Evolutionary conservation across 2,329 filamentous ascomycete genomes (phyloP), one percentile per base, ranked within the genome.

Genomic region (Aspergillus vadensis): DNA sequence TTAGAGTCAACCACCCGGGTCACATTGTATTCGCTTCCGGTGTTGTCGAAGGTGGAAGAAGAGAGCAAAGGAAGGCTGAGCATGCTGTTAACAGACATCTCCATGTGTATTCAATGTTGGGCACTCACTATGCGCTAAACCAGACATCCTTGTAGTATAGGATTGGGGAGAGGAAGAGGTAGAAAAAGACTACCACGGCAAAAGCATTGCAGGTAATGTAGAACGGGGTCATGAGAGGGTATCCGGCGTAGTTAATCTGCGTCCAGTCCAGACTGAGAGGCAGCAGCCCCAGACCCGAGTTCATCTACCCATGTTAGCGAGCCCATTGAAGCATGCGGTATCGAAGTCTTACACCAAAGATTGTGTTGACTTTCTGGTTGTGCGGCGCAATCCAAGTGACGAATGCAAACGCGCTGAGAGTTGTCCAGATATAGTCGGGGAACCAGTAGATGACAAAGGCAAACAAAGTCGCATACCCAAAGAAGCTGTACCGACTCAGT

Each of bases 131-230:
- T 25, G 66, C 71, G 23, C 69, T 72, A 25, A 82, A 75, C 81
- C 81, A 83, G 0, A 78, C 77, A 54, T 83, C 83, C n/a, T 76
- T 80, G 66, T 85, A 87, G 70, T 87, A 84, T 32, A 87, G 75
- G 30, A 83, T 83, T 0, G 79, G 79, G 0, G 75, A 77, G 9
- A 74, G 71, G 61, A 82, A 68, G 60, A 85, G 71, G 67, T 82
- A 81, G 71, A 87, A 86, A 60, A 86, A 62, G 27, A 86, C 62
- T 51, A 86, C 77, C 32, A 84, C 72, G 19, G 85, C 69, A 21
- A 83, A 83, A 63, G 87, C 87, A 66, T 80, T 79, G 60, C 86
- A 84, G 59, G 85, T 84, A 36, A 68, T 68, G 67, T 85, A 83
- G 57, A 70, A 72, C 1, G 74, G 74, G 6, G 67, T 69, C 27